These are phyloP conservation scores for Aspergillus costaricaensis DNA, from an alignment of 2,329 filamentous ascomycete genomes.

Conservation along the genomic window DNA sequence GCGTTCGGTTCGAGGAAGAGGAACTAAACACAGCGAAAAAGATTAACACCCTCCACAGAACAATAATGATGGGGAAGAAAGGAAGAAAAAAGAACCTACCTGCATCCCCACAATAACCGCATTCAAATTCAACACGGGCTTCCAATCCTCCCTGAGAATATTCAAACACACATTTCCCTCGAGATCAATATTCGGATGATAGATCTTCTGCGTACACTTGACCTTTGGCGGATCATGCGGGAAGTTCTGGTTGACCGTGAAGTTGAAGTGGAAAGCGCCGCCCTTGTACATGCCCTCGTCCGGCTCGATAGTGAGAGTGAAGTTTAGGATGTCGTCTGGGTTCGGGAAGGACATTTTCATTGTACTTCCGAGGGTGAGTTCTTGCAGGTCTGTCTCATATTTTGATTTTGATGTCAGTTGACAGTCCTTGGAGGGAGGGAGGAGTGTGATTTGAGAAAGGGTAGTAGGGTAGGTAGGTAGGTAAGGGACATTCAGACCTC, in stretches of 20 bases:
- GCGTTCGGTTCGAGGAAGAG: slow-evolving; percentile 97
- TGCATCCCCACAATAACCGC: slow-evolving; percentile 93
- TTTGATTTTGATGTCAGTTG: background rate
- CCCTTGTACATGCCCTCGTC: slow-evolving; percentile 76
- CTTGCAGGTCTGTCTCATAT: slow-evolving; percentile 45
- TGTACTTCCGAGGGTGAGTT: slow-evolving; percentile 53
- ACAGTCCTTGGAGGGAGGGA: too few relatives aligned
- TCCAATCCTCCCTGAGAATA: slow-evolving; percentile 97
- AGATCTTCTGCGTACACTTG: slow-evolving; percentile 96
- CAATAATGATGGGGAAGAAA: background rate
- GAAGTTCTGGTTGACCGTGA: slow-evolving; percentile 91
- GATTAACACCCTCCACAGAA: background rate
- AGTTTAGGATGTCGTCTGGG: slow-evolving; percentile 61
- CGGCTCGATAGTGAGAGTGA: slow-evolving; percentile 51
- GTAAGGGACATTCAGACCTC: slow-evolving; percentile 61
- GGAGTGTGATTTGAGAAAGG: background rate
- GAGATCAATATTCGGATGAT: slow-evolving; percentile 97
- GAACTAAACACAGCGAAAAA: slow-evolving; percentile 60
- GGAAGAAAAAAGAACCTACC: slow-evolving; percentile 50
- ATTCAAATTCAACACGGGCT: slow-evolving; percentile 94
- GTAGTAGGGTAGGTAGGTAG: background rate
- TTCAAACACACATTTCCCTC: slow-evolving; percentile 98
- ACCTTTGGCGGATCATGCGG: slow-evolving; percentile 98
- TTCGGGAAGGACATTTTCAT: slow-evolving; percentile 61
- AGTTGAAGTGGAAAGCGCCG: slow-evolving; percentile 84